Evolutionary conservation across 1,139 yeast genomes (phyloP).

Genomic region (Geotrichum citri-aurantii): DNA sequence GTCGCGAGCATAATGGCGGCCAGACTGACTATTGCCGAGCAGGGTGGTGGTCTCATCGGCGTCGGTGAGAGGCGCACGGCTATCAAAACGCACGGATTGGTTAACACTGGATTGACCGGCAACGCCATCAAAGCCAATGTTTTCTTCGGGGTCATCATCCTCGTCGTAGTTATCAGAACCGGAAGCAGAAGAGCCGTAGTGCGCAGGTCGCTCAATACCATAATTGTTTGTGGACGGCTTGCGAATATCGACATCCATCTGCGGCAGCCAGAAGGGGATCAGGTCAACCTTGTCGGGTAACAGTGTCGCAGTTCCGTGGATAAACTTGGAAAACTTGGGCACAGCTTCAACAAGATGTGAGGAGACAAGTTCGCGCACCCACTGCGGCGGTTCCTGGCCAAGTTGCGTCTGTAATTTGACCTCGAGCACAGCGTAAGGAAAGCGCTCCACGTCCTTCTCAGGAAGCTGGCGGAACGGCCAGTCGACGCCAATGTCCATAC

Average conservation of each 20-base stretch:
- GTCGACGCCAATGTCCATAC: constrained; percentile 97
- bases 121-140: constrained; percentile 26
- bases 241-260: constrained; percentile 91
- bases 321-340: constrained; percentile 93
- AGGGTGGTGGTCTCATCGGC: constrained; percentile 31
- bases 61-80: constrained; percentile 24
- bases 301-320: constrained; percentile 89
- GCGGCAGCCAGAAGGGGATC: constrained; percentile 98
- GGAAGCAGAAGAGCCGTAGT: constrained; percentile 36
- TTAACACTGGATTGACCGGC: constrained; percentile 23
- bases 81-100: constrained; percentile 26
- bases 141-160: constrained; percentile 45
- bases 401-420: constrained; percentile 94
- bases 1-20: constrained; percentile 18
- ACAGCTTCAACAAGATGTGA: constrained; percentile 96
- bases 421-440: constrained; percentile 95
- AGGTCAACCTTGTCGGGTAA: constrained; percentile 75
- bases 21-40: constrained; percentile 20
- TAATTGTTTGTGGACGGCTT: constrained; percentile 71
- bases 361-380: constrained; percentile 89
- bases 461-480: constrained; percentile 87
- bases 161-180: constrained; percentile 40
- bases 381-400: constrained; percentile 97
- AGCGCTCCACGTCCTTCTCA: constrained; percentile 78
- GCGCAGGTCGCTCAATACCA: constrained; percentile 56